Base-by-base conservation (phyloP, 2,329 filamentous ascomycete genomes). In the Rhinocladiella similis region DNA sequence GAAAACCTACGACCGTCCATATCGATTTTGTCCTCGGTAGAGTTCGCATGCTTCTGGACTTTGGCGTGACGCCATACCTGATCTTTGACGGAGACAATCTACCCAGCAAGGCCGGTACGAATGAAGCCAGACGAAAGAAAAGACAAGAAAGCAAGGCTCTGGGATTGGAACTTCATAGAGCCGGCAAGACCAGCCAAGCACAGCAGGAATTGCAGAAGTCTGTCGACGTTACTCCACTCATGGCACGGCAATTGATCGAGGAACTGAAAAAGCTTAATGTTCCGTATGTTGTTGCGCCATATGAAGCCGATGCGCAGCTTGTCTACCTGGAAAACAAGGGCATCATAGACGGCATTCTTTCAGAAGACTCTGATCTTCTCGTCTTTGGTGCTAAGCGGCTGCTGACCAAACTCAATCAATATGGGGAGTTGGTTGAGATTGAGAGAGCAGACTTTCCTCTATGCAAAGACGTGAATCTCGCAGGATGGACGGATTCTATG, bases 1-100 rank as follows among this genome's bases (percentile, higher is more conserved):
- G 85, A 67, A 94, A 90, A 71, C 91, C 91, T 13, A 97, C 92
- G 0, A 87, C 84, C 52, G 95, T 90, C 89, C 94, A 91, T 78
- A 85, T 99, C 68, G 89, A 95, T 69, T 96, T 91, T 66, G 89
- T 88, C 51, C 87, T 99, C 82, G 84, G 89, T 68, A 89, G 92
- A 59, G 91, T 99, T 50, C 87, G 88, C 58, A 97, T 99, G 94
- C 84, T 96, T 56, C 83, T 91, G 60, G 89, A 96, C 73, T 97
- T 95, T 70, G 93, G 92, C 20, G 84, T 97, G 39, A 96, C 82
- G n/a, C 94, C 94, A 0, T 99, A 95, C 71, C 76, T 99, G 53
- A 89, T 99, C 35, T 99, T 99, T 70, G 94, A 99, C 74, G 94
- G 94, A 61, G 94, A 97, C 70, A 91, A 89, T 69, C 81, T 99